Percentiles rank a stretch among this genome's conserved stretches.
phyloP scores from a whole-genome alignment of 768 basidiomycete species.

The Leccinellum albellum region DNA sequence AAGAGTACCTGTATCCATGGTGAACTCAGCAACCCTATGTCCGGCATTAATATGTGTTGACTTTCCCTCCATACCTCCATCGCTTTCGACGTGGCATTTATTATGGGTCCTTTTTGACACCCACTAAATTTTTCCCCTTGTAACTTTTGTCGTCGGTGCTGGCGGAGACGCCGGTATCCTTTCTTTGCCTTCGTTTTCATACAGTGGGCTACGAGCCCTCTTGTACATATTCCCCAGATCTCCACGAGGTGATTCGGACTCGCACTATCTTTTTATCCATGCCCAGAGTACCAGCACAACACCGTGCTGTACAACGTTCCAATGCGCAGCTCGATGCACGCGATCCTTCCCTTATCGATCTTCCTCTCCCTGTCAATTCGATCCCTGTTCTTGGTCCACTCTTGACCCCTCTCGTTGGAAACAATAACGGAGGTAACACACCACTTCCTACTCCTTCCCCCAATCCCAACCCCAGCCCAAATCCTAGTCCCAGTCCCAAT shows the following conservation, averaged over 20 bases:
- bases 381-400: slow-evolving; percentile 40
- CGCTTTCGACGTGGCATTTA: background rate
- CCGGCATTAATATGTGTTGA: slow-evolving; percentile 2
- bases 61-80: slow-evolving; percentile 9
- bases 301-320: slow-evolving; percentile 10
- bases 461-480: background rate
- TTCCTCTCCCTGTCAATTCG: slow-evolving; percentile 29
- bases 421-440: background rate
- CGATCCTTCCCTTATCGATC: slow-evolving; percentile 36
- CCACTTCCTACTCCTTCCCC: slow-evolving; percentile 1
- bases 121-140: background rate
- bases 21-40: slow-evolving; percentile 9
- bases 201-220: background rate
- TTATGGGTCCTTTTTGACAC: background rate
- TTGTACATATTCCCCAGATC: background rate
- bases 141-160: slow-evolving; percentile 6
- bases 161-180: slow-evolving; percentile 19
- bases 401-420: slow-evolving; percentile 33
- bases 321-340: slow-evolving; percentile 31
- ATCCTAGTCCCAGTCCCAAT: background rate
- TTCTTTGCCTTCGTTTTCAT: slow-evolving; percentile 20
- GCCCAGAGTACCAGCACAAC: slow-evolving; percentile 8
- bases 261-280: slow-evolving; percentile 13
- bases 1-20: slow-evolving; percentile 22
- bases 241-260: background rate